Base-by-base conservation (phyloP, 768 basidiomycete species). In the Xerocomellus intermedius region DNA sequence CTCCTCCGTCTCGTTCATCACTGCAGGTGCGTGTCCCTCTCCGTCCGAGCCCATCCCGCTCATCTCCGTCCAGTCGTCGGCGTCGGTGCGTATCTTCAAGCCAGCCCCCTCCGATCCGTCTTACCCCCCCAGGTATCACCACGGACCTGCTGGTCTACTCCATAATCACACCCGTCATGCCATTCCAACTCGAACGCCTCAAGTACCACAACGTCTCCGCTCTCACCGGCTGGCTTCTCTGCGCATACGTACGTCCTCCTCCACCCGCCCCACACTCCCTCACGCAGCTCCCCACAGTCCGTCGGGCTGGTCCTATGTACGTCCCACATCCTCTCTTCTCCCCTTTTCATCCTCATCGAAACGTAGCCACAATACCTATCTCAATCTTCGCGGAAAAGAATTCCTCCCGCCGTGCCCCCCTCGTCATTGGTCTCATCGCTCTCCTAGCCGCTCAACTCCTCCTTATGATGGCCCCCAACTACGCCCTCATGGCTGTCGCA, bases 81-180 rank as follows among this genome's bases (percentile, higher is more conserved):
- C 4, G 61, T 83, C 43, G 81, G 82, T 78, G 51, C 41, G 76
- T 69, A 13, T 8, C 9, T 30, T 19, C 30, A 10, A 30, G 30
- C 30, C 30, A 30, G 30, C n/a, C 17, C n/a, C 3, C 30, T 17
- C 16, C 13, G 14, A 33, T 30, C 17, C 35, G 16, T 33, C 50
- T 54, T 1, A 52, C 48, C 22, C 24, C 37, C 42, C 37, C 26
- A 75, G 74, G 75, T 10, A 71, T 75, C 42, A 72, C 72, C 4
- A 79, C 78, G 2, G 85, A 86, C 64, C 61, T 83, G 1, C 66
- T 85, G n/a, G 79, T 82, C 10, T 86, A 85, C 60, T 81, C 83
- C 5, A 73, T 82, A 26, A 80, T 85, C 53, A 79, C 85, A 32
- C 84, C 85, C 9, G 82, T 85, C 30, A 75, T 85, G 53, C 84